Conservation (phyloP, 2,329 filamentous ascomycete species). For the Aspergillus sp. region DNA sequence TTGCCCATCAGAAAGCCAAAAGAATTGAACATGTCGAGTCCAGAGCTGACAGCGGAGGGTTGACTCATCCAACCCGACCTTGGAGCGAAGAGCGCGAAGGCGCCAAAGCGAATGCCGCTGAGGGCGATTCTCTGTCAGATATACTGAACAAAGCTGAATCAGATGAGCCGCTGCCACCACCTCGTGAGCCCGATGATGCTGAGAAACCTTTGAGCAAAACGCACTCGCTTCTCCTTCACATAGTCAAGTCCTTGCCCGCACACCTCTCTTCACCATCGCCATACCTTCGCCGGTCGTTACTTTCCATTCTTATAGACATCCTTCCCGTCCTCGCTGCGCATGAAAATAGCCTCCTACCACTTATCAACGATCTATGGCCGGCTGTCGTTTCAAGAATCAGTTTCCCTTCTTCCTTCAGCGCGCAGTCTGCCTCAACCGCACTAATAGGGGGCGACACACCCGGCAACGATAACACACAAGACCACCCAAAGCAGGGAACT, state of each 20-base stretch:
- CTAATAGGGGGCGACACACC: constrained; percentile 18
- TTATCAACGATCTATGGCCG: constrained; percentile 90
- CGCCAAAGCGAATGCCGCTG: constrained; percentile 19
- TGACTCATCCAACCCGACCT: constrained; percentile 33
- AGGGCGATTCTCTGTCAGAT: constrained; percentile 31
- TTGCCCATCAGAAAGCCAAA: constrained; percentile 35
- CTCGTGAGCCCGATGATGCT: constrained; percentile 51
- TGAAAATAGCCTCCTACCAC: constrained; percentile 80
- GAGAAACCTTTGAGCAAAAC: constrained; percentile 70
- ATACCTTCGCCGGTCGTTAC: constrained; percentile 72
- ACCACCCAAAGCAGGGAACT: constrained; percentile 45
- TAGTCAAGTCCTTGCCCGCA: constrained; percentile 81
- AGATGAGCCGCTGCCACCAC: constrained; percentile 34
- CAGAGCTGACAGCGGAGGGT: constrained; percentile 22
- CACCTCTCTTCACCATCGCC: constrained; percentile 86
- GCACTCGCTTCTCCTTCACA: constrained; percentile 77
- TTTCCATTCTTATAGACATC: constrained; percentile 73
- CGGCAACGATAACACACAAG: constrained; percentile 3
- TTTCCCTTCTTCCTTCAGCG: constrained; percentile 52
- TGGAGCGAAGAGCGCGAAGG: constrained; percentile 30
- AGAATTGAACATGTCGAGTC: constrained; percentile 23
- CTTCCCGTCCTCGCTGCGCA: constrained; percentile 70
- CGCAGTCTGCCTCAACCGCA: constrained; percentile 38
- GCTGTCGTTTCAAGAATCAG: constrained; percentile 55
- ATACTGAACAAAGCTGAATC: constrained; percentile 36